A percentile compares a stretch with the other conserved stretches of the same genome.
phyloP scores from a whole-genome alignment of 2,329 filamentous ascomycete genomes.

The Trichoderma sp. region DNA sequence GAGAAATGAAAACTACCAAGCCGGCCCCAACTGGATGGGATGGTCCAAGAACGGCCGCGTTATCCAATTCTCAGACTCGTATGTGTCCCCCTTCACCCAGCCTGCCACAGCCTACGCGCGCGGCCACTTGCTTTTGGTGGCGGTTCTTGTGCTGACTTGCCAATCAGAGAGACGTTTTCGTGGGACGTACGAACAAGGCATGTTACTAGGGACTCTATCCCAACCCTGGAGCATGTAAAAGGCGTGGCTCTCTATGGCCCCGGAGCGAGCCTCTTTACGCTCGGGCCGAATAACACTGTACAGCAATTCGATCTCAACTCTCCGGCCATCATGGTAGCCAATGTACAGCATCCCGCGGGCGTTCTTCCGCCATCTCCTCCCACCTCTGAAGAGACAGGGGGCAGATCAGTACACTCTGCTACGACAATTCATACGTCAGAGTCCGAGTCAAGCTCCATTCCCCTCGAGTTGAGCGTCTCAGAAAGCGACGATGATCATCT shows the following conservation, averaged over 20 bases:
- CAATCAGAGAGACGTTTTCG: constrained; percentile 76
- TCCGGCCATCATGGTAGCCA: constrained; percentile 76
- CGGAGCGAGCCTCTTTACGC: constrained; percentile 87
- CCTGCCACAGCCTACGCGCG: constrained; percentile 47
- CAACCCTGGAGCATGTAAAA: constrained; percentile 78
- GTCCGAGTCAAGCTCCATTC: constrained; percentile 59
- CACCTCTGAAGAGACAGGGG: constrained; percentile 73
- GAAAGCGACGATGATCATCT: constrained; percentile 78
- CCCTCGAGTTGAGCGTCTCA: constrained; percentile 62
- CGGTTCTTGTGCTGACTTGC: constrained; percentile 38
- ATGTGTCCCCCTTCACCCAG: constrained; percentile 47
- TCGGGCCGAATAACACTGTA: constrained; percentile 84
- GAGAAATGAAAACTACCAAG: constrained; percentile 71
- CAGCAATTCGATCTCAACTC: constrained; percentile 96
- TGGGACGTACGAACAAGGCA: constrained; percentile 99
- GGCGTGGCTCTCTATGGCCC: constrained; percentile 88
- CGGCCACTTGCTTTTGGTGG: constrained; percentile 46
- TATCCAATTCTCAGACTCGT: constrained; percentile 90
- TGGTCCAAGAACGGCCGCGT: constrained; percentile 99
- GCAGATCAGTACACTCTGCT: constrained; percentile 52
- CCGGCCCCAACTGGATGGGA: constrained; percentile 90
- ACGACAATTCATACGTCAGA: constrained; percentile 56
- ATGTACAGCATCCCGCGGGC: constrained; percentile 82
- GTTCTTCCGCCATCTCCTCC: constrained; percentile 80
- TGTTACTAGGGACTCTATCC: constrained; percentile 86